Base-by-base conservation (phyloP, 1,284 basidiomycete species). In the Papiliotrema laurentii region DNA sequence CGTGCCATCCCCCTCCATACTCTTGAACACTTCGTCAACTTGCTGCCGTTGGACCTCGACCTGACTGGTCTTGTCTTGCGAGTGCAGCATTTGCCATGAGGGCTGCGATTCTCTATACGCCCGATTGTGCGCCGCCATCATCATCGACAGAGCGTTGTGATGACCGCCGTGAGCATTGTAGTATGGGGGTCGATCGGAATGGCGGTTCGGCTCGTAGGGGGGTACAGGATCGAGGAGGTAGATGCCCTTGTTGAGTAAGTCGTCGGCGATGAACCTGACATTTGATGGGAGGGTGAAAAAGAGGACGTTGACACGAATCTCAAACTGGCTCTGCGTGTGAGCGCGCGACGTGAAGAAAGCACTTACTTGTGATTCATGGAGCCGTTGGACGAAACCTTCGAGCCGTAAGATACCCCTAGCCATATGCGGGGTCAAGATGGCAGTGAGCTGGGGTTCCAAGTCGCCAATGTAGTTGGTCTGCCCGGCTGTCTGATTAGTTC, bases 201-300 rank as follows among this genome's bases (percentile, higher is more conserved):
- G 80, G 42, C 83, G 80, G 71, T 79, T 47, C 65, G 79, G 59
- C 75, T 80, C 68, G 62, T 79, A 81, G 3, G 70, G 66, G 1
- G 75, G 70, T 3, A 73, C 49, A 0, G 94, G 94, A 62, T 94
- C 86, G 60, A 91, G 85, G 43, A 97, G 81, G 50, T 85, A 78
- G 16, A 94, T 76, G 40, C 80, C 80, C 50, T 80, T 79, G 47
- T 81, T 77, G 11, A 81, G 79, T 41, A 98, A 79, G 60, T 83
- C 84, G 57, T 83, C 79, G 47, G 87, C 83, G 56, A 98, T 84
- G 50, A 86, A 83, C 18, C 79, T 75, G 54, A 97, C 85, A 70
- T 96, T 92, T 31, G 89, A 87, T 59, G 92, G 92, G 5, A 89
- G 87, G 13, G 91, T 93, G 72, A 90, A 96, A 26, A 97, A 81